Percentiles rank a stretch among this genome's conserved stretches.
Conservation (phyloP, 2,329 filamentous ascomycete genomes). For the Alternaria metachromatica region DNA sequence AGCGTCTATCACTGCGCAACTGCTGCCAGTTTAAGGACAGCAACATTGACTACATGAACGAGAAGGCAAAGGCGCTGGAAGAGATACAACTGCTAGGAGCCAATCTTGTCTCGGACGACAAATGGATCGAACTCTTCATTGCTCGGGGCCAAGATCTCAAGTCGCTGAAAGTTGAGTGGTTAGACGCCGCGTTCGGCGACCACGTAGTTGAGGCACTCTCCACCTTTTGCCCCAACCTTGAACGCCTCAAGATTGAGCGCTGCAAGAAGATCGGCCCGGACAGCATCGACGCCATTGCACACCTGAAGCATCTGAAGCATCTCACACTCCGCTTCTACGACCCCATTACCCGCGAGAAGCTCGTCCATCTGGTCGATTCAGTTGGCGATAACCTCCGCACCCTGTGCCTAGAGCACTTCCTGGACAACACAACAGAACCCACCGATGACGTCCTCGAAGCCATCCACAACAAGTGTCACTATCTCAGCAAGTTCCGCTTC, state of each 20-base stretch:
- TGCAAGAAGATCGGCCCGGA: slow-evolving; percentile 75
- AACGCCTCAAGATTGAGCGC: slow-evolving; percentile 78
- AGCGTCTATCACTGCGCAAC: slow-evolving; percentile 76
- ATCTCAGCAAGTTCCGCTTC: slow-evolving; percentile 79
- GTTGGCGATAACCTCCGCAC: slow-evolving; percentile 75
- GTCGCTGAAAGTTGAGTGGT: slow-evolving; percentile 78
- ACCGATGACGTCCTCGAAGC: slow-evolving; percentile 64
- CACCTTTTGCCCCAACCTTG: slow-evolving; percentile 70
- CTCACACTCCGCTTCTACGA: slow-evolving; percentile 74
- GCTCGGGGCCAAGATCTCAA: slow-evolving; percentile 70
- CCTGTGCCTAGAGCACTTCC: slow-evolving; percentile 75
- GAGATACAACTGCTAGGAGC: slow-evolving; percentile 81
- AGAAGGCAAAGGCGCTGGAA: slow-evolving; percentile 72
- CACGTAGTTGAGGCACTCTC: slow-evolving; percentile 69
- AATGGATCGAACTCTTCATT: slow-evolving; percentile 75
- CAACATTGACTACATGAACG: slow-evolving; percentile 80
- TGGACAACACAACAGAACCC: slow-evolving; percentile 67
- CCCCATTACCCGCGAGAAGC: slow-evolving; percentile 62
- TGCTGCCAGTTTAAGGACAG: slow-evolving; percentile 91
- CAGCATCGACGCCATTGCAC: slow-evolving; percentile 69
- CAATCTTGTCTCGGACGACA: slow-evolving; percentile 78
- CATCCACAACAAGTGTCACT: slow-evolving; percentile 73
- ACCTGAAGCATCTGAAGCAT: slow-evolving; percentile 71
- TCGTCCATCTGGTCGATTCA: slow-evolving; percentile 66
- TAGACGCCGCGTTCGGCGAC: slow-evolving; percentile 82